Evolutionary conservation across 2,329 filamentous ascomycete genomes (phyloP).

Genomic region (Cladophialophora yegresii): DNA sequence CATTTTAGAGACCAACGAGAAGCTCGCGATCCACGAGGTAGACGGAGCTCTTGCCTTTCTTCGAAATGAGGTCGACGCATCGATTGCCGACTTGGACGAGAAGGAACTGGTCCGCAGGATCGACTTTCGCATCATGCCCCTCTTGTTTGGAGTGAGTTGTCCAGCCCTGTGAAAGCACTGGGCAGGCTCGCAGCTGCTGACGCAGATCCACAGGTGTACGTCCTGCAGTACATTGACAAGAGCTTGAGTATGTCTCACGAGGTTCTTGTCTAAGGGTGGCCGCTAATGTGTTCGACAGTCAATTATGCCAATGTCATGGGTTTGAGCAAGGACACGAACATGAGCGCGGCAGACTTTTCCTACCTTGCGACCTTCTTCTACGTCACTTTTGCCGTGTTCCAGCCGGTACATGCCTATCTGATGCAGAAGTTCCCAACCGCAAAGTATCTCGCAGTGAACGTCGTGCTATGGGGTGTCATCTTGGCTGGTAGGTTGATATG

Average conservation of each 20-base stretch:
- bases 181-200: neutral
- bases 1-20: slow-evolving; percentile 6
- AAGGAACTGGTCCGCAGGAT: slow-evolving; percentile 38
- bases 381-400: slow-evolving; percentile 61
- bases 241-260: slow-evolving; percentile 31
- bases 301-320: slow-evolving; percentile 70
- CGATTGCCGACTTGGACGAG: slow-evolving; percentile 15
- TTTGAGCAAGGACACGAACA: slow-evolving; percentile 56
- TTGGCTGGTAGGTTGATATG: slow-evolving; percentile 44
- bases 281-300: slow-evolving; percentile 1
- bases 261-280: neutral
- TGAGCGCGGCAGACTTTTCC: slow-evolving; percentile 63
- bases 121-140: slow-evolving; percentile 41
- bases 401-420: slow-evolving; percentile 58
- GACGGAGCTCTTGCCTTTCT: slow-evolving; percentile 18
- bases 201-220: slow-evolving; percentile 32
- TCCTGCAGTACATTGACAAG: slow-evolving; percentile 43
- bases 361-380: slow-evolving; percentile 65
- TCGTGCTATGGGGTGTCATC: slow-evolving; percentile 54
- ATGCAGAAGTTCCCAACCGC: slow-evolving; percentile 63
- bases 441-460: slow-evolving; percentile 63
- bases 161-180: too few relatives aligned
- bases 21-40: slow-evolving; percentile 14
- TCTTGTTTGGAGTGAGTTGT: slow-evolving; percentile 38
- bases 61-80: slow-evolving; percentile 16